These are phyloP conservation scores for Eutrema yunnanense DNA, from an alignment of 345 rosid species.

Conservation along the genomic window DNA sequence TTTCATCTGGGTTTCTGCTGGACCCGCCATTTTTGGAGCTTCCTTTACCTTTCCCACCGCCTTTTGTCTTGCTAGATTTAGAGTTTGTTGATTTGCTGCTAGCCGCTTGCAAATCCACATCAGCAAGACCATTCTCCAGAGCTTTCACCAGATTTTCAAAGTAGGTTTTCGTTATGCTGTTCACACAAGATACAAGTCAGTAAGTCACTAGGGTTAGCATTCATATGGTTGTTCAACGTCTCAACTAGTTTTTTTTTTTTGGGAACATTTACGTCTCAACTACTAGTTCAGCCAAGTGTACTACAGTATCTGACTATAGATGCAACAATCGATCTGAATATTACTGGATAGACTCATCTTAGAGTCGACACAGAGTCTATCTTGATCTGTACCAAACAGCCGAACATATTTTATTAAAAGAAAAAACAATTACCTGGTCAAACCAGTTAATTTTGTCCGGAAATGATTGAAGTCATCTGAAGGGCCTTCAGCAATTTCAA, in stretches of 20 bases:
- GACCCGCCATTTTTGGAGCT: constrained; percentile 27
- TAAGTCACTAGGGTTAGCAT: constrained; percentile 13
- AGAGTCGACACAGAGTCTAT: neutral
- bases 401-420: neutral
- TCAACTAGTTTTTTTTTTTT: neutral
- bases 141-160: constrained; percentile 56
- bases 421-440: constrained; percentile 53
- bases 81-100: constrained; percentile 23
- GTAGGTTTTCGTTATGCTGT: constrained; percentile 79
- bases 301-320: neutral
- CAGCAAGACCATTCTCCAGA: constrained; percentile 47
- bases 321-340: neutral
- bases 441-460: constrained; percentile 63
- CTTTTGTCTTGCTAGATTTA: constrained; percentile 22
- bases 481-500: constrained; percentile 27
- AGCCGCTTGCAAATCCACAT: constrained; percentile 38
- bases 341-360: neutral
- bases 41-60: constrained; percentile 22
- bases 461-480: constrained; percentile 54
- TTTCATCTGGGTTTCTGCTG: constrained; percentile 13
- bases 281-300: neutral
- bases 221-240: neutral
- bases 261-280: neutral
- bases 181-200: neutral
- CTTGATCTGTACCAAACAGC: neutral